Conservation (phyloP, 768 basidiomycete species). For the Dacryopinax spathularia region DNA sequence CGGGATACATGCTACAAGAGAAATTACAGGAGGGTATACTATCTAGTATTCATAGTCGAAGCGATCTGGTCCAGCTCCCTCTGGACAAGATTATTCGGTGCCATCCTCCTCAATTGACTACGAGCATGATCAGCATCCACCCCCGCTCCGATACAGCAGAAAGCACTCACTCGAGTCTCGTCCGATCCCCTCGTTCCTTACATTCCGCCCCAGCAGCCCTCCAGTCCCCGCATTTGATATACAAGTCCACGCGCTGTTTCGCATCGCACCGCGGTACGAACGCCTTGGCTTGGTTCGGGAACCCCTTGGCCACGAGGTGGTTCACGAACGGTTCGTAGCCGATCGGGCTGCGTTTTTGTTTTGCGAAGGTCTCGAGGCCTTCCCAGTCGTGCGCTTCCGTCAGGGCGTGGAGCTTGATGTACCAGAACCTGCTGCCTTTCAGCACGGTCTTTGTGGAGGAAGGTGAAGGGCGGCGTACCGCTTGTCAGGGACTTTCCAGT, state of each 20-base stretch:
- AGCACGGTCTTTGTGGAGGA: neutral
- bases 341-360: slow-evolving; percentile 80
- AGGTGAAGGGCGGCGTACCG: slow-evolving; percentile 36
- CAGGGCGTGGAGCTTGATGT: slow-evolving; percentile 73
- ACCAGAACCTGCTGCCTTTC: slow-evolving; percentile 61
- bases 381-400: slow-evolving; percentile 74
- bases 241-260: slow-evolving; percentile 69
- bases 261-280: slow-evolving; percentile 80
- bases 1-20: neutral
- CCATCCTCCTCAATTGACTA: slow-evolving; percentile 57
- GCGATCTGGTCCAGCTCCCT: slow-evolving; percentile 44
- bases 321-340: slow-evolving; percentile 86
- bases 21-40: neutral
- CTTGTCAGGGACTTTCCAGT: slow-evolving; percentile 93
- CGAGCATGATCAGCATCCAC: slow-evolving; percentile 8
- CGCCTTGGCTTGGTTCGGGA: slow-evolving; percentile 54
- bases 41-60: slow-evolving; percentile 13
- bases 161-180: slow-evolving; percentile 61
- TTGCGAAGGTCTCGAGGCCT: slow-evolving; percentile 69
- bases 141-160: slow-evolving; percentile 1
- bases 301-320: slow-evolving; percentile 60
- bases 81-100: slow-evolving; percentile 66
- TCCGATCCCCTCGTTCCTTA: slow-evolving; percentile 76
- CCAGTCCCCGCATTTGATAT: slow-evolving; percentile 85
- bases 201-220: slow-evolving; percentile 73